Conservation (phyloP, 164 flowering plant species). For the Euptelea pleiosperma region DNA sequence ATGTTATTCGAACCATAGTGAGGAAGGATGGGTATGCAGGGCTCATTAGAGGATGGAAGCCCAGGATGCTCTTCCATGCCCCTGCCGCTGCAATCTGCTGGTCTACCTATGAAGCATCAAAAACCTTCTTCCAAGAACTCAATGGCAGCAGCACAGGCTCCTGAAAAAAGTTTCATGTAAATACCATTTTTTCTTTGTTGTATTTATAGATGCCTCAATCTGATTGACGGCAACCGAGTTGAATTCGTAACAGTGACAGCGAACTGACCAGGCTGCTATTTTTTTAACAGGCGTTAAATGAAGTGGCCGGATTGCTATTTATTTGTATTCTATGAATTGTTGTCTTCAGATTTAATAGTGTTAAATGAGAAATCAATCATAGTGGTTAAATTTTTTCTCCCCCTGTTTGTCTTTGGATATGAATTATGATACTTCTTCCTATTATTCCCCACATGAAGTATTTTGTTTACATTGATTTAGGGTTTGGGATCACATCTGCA, state of each 20-base stretch:
- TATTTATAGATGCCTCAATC: conserved; percentile 2
- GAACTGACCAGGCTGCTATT: not conserved
- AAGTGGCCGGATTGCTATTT: too few species aligned
- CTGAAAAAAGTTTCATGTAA: too few species aligned
- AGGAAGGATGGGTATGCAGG: conserved; percentile 78
- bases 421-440: too few species aligned
- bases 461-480: too few species aligned
- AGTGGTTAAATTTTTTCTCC: too few species aligned
- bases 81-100: conserved; percentile 99
- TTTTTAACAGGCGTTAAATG: too few species aligned
- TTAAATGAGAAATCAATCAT: too few species aligned
- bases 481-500: too few species aligned
- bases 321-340: too few species aligned
- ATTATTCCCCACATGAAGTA: too few species aligned
- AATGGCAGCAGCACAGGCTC: conserved; percentile 22
- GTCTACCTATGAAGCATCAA: conserved; percentile 82
- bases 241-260: not conserved
- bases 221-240: conserved; percentile 1
- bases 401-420: too few species aligned
- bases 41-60: conserved; percentile 81
- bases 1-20: conserved; percentile 54
- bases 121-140: conserved; percentile 63
- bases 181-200: not conserved
- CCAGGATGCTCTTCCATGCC: conserved; percentile 95
- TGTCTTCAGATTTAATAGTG: too few species aligned